Evolutionary conservation across 495 filamentous ascomycete genomes (phyloP).

Genomic region (Friedmanniomyces endolithicus): DNA sequence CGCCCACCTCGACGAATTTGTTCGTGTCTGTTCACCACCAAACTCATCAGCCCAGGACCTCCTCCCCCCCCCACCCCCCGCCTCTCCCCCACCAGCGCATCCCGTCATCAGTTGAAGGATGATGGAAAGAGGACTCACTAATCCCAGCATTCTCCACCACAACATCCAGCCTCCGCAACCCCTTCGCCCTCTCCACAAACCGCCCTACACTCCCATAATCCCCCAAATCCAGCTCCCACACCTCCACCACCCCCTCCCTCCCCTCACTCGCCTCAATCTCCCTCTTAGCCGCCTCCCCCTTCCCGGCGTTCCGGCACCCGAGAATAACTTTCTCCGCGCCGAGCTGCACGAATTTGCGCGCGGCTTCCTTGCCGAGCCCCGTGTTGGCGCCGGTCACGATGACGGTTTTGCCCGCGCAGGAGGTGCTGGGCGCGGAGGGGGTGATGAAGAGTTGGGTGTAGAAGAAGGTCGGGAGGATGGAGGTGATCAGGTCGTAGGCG

Average conservation of each 20-base stretch:
- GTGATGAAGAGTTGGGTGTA: slow-evolving; percentile 38
- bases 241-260: slow-evolving; percentile 42
- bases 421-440: slow-evolving; percentile 26
- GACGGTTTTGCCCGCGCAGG: slow-evolving; percentile 29
- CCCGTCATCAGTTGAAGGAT: no score
- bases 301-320: slow-evolving; percentile 28
- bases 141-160: slow-evolving; percentile 40
- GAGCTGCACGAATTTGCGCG: slow-evolving; percentile 24
- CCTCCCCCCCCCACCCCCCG: no score
- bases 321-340: slow-evolving; percentile 28
- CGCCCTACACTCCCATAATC: slow-evolving; percentile 37
- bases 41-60: no score
- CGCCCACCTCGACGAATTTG: slow-evolving; percentile 29
- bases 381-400: slow-evolving; percentile 29
- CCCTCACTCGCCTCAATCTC: slow-evolving; percentile 37
- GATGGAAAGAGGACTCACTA: slow-evolving; percentile 16
- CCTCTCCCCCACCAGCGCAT: no score
- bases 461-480: slow-evolving; percentile 18
- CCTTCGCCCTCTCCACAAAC: slow-evolving; percentile 35
- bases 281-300: slow-evolving; percentile 35
- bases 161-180: slow-evolving; percentile 31
- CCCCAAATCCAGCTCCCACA: slow-evolving; percentile 46
- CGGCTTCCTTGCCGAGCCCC: slow-evolving; percentile 29
- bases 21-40: neutral
- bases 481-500: neutral